Evolutionary conservation across 1,284 basidiomycete species (phyloP), one percentile per base, ranked within the genome.

Genomic region (Phlebopus sp.): DNA sequence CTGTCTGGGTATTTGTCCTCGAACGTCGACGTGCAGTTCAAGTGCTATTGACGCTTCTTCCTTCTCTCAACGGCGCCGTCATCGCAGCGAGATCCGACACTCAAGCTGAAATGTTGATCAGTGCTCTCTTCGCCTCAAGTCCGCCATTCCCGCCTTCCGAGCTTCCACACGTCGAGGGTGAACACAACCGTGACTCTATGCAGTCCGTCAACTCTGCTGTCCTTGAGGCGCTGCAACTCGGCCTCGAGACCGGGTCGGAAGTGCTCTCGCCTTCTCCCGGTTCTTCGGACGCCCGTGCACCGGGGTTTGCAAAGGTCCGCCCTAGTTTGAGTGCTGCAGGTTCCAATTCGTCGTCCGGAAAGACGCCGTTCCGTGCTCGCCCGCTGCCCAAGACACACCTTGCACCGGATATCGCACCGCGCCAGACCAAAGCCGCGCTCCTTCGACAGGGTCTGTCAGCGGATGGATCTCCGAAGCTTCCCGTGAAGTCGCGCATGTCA

Each of bases 1-100:
- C 88, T 15, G 86, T 90, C 21, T 90, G 89, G 86, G 86, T 91
- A 18, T 91, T 90, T 66, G 84, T 91, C 37, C 81, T 91, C 51
- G 88, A 90, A 62, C 79, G 87, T 36, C 74, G 83, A 42, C 79
- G 84, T 37, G 84, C 88, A 13, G 82, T 90, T 37, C 80, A 88
- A 64, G 84, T 89, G 45, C 84, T 84, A 77, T 71, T 78, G 42
- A 79, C 83, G 5, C 78, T 91, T 58, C 86, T 90, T 77, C 57
- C 86, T 81, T 21, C 71, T 81, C 37, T 90, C 80, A 66, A 84
- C 82, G 46, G 89, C 63, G 84, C 73, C 0, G 59, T 90, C 43
- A 86, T 90, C 75, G 85, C 83, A 40, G 82, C 86, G 6, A 70
- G 79, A 8, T 82, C 84, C 63, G 65, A 62, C 2, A 70, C 79